These are phyloP conservation scores for Asterionellopsis glacialis DNA, from an alignment of 108 stramenopile genomes.

Conservation along the genomic window DNA sequence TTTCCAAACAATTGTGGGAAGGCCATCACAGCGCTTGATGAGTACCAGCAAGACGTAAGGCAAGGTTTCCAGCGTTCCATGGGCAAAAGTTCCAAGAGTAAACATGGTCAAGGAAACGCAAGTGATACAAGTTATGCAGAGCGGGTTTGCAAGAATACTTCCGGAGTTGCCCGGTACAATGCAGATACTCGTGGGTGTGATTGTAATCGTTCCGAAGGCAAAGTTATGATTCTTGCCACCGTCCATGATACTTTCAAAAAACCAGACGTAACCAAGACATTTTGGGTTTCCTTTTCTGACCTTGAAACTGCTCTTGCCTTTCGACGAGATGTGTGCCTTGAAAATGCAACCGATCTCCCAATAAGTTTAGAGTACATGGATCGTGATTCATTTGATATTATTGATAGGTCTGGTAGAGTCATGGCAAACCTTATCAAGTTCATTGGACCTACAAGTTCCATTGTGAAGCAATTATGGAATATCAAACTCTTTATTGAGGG, in stretches of 20 bases:
- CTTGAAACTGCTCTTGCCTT: conserved; percentile 68
- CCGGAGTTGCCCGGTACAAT: conserved; percentile 70
- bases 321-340: conserved; percentile 67
- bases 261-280: conserved; percentile 55
- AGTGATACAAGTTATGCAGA: conserved; percentile 57
- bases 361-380: conserved; percentile 80
- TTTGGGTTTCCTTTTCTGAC: conserved; percentile 72
- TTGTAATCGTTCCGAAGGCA: conserved; percentile 83
- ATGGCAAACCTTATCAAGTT: conserved; percentile 56
- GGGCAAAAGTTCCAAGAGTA: conserved; percentile 55
- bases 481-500: conserved; percentile 58
- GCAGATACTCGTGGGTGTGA: conserved; percentile 73
- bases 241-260: conserved; percentile 81
- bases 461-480: conserved; percentile 60
- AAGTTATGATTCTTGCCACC: conserved; percentile 80
- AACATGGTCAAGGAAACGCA: conserved; percentile 43
- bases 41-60: conserved; percentile 43
- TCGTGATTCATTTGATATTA: conserved; percentile 77
- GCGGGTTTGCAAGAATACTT: conserved; percentile 43
- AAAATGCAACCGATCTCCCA: conserved; percentile 71
- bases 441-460: conserved; percentile 53
- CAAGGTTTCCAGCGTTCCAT: conserved; percentile 29
- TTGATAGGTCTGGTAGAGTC: conserved; percentile 66
- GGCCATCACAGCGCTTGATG: conserved; percentile 47
- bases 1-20: conserved; percentile 39